Percentiles rank a stretch among this genome's conserved stretches.
phyloP scores from a whole-genome alignment of 2,329 filamentous ascomycete species.

The Drechslera avenae region DNA sequence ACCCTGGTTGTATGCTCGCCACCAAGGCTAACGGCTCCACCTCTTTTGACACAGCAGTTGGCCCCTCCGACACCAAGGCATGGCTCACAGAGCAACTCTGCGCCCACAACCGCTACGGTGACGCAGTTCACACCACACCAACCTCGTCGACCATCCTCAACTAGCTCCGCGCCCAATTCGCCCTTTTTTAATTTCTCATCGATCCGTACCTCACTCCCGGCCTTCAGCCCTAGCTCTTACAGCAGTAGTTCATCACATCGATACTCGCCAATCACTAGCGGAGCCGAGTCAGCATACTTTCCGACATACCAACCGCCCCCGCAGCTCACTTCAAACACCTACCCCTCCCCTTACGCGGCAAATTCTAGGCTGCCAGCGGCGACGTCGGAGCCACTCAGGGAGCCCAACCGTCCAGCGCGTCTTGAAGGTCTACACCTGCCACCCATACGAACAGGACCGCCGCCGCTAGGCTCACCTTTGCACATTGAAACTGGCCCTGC shows the following conservation, averaged over 20 bases:
- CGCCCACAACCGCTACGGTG: constrained; percentile 29
- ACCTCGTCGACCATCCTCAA: constrained; percentile 37
- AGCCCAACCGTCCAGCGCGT: constrained; percentile 29
- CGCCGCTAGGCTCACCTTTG: constrained; percentile 40
- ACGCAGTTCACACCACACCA: constrained; percentile 38
- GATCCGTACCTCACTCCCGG: constrained; percentile 43
- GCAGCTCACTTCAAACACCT: constrained; percentile 27
- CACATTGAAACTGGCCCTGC: constrained; percentile 30
- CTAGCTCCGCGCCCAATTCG: constrained; percentile 42
- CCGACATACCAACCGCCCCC: constrained; percentile 36
- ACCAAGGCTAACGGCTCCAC: constrained; percentile 30
- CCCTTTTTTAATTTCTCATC: constrained; percentile 44
- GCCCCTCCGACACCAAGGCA: constrained; percentile 39
- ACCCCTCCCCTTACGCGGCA: constrained; percentile 38
- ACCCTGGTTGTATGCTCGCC: constrained; percentile 48
- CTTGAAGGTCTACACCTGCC: constrained; percentile 45
- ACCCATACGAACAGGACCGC: constrained; percentile 43
- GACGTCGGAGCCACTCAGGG: constrained; percentile 36
- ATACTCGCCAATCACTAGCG: constrained; percentile 42
- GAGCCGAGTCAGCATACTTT: constrained; percentile 42
- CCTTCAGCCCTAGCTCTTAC: constrained; percentile 42
- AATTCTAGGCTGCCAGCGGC: constrained; percentile 32
- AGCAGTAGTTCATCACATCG: constrained; percentile 41
- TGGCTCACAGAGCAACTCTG: constrained; percentile 37
- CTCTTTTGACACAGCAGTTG: constrained; percentile 43